These are phyloP conservation scores for Nigrospora osmanthi DNA, from an alignment of 2,329 filamentous ascomycete species.

Conservation along the genomic window DNA sequence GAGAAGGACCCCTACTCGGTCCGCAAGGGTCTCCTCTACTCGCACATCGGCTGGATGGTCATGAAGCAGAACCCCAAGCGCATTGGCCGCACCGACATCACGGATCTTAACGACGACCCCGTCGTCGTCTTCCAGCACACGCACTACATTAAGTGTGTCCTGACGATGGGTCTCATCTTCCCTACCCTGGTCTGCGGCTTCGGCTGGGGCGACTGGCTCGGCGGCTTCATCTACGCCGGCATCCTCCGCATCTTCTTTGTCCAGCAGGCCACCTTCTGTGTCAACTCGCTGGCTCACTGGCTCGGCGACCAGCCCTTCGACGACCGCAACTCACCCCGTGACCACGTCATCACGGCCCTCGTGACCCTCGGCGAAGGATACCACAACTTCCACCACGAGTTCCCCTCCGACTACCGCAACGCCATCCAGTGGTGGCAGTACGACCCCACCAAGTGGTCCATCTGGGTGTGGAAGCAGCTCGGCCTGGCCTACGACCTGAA, in stretches of 20 bases:
- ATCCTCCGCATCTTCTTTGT: slow-evolving; percentile 44
- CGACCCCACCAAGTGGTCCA: slow-evolving; percentile 64
- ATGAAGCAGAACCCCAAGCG: slow-evolving; percentile 47
- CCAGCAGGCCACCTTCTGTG: slow-evolving; percentile 44
- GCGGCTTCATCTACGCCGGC: slow-evolving; percentile 41
- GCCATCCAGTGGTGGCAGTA: slow-evolving; percentile 65
- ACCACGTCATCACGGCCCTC: slow-evolving; percentile 60
- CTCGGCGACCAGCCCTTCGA: slow-evolving; percentile 60
- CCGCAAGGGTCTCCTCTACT: slow-evolving; percentile 41
- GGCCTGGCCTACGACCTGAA: slow-evolving; percentile 61
- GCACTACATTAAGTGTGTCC: slow-evolving; percentile 36
- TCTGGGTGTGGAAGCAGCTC: slow-evolving; percentile 60
- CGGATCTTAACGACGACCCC: slow-evolving; percentile 40
- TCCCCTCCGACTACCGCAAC: slow-evolving; percentile 64
- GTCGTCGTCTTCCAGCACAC: slow-evolving; percentile 41
- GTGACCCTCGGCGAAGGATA: slow-evolving; percentile 63
- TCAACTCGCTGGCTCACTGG: slow-evolving; percentile 46
- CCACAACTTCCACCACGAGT: slow-evolving; percentile 70
- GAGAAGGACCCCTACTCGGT: slow-evolving; percentile 44
- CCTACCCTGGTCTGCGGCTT: slow-evolving; percentile 38
- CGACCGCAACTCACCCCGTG: slow-evolving; percentile 62
- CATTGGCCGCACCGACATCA: slow-evolving; percentile 41
- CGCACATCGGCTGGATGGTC: slow-evolving; percentile 43
- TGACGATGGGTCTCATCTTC: slow-evolving; percentile 38
- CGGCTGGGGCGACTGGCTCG: slow-evolving; percentile 38